phyloP scores from a whole-genome alignment of 352 stramenopile genomes.

The Phytophthora lateralis region DNA sequence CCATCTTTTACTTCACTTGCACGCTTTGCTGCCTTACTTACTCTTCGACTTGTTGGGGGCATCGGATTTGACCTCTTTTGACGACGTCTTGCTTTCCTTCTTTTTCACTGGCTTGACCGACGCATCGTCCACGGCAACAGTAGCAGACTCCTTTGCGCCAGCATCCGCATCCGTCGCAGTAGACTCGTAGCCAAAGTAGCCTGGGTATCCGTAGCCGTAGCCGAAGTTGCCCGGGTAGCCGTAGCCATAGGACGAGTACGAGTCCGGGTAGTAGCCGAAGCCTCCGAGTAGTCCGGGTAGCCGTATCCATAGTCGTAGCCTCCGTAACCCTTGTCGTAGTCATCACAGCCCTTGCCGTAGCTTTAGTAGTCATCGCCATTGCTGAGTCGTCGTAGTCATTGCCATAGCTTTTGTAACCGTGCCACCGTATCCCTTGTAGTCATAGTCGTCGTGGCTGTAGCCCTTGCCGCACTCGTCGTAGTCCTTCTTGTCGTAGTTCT shows the following conservation, averaged over 20 bases:
- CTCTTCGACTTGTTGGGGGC: conserved; percentile 5
- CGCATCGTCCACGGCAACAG: neutral
- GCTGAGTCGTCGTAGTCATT: neutral
- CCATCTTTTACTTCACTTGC: neutral
- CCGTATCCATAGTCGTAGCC: conserved; percentile 5
- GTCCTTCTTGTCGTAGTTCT: too few relatives aligned
- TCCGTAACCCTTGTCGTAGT: too few relatives aligned
- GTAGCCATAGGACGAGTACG: conserved; percentile 10
- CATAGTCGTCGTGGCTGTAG: too few relatives aligned
- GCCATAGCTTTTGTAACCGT: too few relatives aligned
- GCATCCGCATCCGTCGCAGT: neutral
- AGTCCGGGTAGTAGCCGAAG: conserved; percentile 12
- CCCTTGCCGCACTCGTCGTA: too few relatives aligned
- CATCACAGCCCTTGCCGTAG: neutral
- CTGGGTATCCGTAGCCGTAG: conserved; percentile 1
- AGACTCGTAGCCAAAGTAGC: conserved; percentile 11
- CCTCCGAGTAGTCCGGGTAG: conserved; percentile 8
- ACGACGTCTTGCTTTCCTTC: conserved; percentile 3
- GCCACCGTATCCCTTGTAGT: too few relatives aligned
- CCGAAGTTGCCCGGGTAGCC: conserved; percentile 4
- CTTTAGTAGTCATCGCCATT: neutral
- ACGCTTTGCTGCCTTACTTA: conserved; percentile 2
- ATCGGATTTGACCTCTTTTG: conserved; percentile 11
- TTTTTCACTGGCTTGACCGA: neutral
- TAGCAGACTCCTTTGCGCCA: conserved; percentile 4